Percentiles rank a stretch among this genome's conserved stretches.
Evolutionary conservation across 768 basidiomycete species (phyloP).

Genomic region (Leccinum arenicola): DNA sequence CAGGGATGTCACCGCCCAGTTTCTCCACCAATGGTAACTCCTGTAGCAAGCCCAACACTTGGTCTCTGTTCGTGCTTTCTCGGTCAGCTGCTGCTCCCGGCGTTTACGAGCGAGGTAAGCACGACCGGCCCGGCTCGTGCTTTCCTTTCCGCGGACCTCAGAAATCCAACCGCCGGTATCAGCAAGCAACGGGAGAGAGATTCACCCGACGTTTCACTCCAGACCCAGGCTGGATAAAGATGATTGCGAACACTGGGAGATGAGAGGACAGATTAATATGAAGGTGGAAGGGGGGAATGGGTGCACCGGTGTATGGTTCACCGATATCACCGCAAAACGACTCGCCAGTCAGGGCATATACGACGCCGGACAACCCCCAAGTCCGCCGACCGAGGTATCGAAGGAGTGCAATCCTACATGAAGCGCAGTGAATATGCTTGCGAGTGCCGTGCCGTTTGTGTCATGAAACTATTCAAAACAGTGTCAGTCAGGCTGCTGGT

Average conservation of each 20-base stretch:
- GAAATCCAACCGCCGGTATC: constrained; percentile 85
- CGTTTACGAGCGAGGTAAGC: no score
- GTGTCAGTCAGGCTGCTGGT: neutral
- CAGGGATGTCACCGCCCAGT: no score
- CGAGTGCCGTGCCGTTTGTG: constrained; percentile 80
- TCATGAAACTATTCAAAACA: constrained; percentile 79
- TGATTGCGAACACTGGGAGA: neutral
- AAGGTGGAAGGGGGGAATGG: neutral
- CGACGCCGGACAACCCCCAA: no score
- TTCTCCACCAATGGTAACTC: accelerated
- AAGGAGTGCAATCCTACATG: constrained; percentile 76
- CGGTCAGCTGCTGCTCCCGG: no score
- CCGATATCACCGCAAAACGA: constrained; percentile 51
- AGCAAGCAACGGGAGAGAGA: constrained; percentile 56
- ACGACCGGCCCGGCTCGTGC: constrained; percentile 50
- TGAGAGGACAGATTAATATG: neutral
- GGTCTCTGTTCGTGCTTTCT: no score
- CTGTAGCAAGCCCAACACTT: no score
- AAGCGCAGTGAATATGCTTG: constrained; percentile 72
- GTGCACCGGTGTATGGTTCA: constrained; percentile 19
- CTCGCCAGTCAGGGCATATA: no score
- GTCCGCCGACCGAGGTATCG: constrained; percentile 67
- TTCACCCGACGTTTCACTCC: constrained; percentile 29
- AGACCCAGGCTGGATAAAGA: no score
- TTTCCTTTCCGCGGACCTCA: constrained; percentile 58